Percentiles rank a stretch among this genome's conserved stretches.
These are phyloP conservation scores for Arachis stenosperma DNA, from an alignment of 306 rosid genomes.

Conservation along the genomic window DNA sequence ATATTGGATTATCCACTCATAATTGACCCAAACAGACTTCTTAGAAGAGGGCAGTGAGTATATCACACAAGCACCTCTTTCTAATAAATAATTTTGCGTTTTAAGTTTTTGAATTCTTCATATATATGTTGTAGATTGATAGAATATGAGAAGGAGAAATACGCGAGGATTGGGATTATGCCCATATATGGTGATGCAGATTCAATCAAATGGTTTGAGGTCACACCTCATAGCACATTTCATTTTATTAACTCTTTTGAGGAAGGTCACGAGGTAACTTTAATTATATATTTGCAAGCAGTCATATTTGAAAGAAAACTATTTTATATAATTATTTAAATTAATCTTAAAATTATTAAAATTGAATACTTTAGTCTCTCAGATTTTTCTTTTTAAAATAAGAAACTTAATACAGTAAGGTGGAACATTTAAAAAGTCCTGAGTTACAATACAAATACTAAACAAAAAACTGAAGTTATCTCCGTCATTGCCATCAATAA, in stretches of 20 bases:
- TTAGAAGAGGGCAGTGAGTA: slow-evolving; percentile 60
- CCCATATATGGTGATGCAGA: slow-evolving; percentile 66
- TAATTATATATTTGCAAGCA: not conserved
- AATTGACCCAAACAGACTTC: slow-evolving; percentile 48
- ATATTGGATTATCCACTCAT: slow-evolving; percentile 58
- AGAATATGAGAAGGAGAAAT: slow-evolving; percentile 52
- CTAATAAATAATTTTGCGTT: slow-evolving; percentile 3
- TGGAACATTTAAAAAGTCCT: too few species aligned
- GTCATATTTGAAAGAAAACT: not conserved
- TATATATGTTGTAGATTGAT: slow-evolving; percentile 43
- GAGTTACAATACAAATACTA: too few species aligned
- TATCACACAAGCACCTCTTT: not conserved
- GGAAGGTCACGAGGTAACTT: slow-evolving; percentile 59
- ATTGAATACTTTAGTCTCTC: too few species aligned
- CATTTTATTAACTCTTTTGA: slow-evolving; percentile 74
- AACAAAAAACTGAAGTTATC: too few species aligned
- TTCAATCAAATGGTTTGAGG: slow-evolving; percentile 70
- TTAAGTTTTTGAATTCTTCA: too few species aligned
- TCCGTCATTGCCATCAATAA: too few species aligned
- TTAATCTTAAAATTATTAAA: too few species aligned
- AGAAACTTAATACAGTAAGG: too few species aligned
- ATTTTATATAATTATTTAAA: too few species aligned
- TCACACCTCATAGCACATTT: slow-evolving; percentile 64
- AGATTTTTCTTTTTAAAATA: too few species aligned
- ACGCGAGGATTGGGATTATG: slow-evolving; percentile 76